These are phyloP conservation scores for Carpinus viminea DNA, from an alignment of 306 rosid genomes.

Conservation along the genomic window DNA sequence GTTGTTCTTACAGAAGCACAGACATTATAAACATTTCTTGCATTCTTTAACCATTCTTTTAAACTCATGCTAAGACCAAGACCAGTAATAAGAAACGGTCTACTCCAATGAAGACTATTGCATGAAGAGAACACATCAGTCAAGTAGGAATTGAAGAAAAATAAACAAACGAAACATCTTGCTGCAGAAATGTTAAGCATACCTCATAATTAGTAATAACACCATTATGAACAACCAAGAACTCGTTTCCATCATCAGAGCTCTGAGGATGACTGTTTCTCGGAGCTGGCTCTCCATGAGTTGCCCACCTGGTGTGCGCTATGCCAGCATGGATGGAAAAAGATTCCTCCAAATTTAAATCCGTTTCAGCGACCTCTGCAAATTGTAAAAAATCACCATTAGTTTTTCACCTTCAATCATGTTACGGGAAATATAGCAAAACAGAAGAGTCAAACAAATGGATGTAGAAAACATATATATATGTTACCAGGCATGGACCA, in stretches of 20 bases:
- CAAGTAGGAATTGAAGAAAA: constrained; percentile 7
- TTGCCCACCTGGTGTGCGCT: constrained; percentile 99
- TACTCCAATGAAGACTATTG: neutral
- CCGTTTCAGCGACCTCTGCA: constrained; percentile 66
- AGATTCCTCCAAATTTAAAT: constrained; percentile 68
- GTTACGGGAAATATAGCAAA: neutral
- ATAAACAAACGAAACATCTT: constrained; percentile 4
- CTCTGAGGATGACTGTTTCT: constrained; percentile 95
- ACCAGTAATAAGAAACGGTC: neutral
- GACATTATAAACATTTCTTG: neutral
- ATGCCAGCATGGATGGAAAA: constrained; percentile 79
- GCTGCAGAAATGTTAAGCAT: constrained; percentile 12
- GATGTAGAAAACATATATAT: neutral
- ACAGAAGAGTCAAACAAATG: neutral
- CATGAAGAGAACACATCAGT: neutral
- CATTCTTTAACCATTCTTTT: neutral
- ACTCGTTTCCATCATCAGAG: constrained; percentile 76
- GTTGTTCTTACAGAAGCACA: neutral
- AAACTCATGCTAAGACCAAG: neutral
- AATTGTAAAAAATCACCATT: constrained; percentile 13
- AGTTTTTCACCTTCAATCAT: neutral
- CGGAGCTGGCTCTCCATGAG: constrained; percentile 95
- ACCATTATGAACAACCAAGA: constrained; percentile 93
- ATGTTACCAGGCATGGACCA: neutral
- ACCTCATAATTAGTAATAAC: constrained; percentile 92